phyloP scores from a whole-genome alignment of 805 yeast genomes.

The Cyberlindnera japonica region DNA sequence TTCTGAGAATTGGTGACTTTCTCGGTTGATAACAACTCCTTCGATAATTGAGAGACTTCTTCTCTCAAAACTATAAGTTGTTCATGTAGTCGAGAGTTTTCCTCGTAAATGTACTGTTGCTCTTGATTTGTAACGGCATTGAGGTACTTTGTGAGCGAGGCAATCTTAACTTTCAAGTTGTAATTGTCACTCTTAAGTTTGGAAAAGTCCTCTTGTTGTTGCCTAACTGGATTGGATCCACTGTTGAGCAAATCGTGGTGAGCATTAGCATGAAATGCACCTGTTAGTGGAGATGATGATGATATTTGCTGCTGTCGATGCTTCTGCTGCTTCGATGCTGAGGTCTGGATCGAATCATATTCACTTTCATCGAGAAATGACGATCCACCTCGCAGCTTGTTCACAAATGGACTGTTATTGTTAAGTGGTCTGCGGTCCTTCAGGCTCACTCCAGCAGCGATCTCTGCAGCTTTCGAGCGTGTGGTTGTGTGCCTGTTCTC shows the following conservation, averaged over 20 bases:
- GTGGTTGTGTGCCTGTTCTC: conserved; percentile 6
- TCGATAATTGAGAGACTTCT: conserved; percentile 24
- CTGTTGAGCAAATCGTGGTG: conserved; percentile 20
- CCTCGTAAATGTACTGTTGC: conserved; percentile 34
- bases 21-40: conserved; percentile 13
- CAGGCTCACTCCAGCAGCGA: conserved; percentile 5
- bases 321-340: conserved; percentile 9
- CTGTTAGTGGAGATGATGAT: conserved; percentile 21
- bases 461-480: too few relatives aligned
- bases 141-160: conserved; percentile 37
- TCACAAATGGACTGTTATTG: conserved; percentile 19
- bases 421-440: conserved; percentile 16
- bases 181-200: conserved; percentile 40
- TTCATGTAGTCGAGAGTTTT: conserved; percentile 34
- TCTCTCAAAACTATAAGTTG: conserved; percentile 22
- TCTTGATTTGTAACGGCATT: conserved; percentile 37
- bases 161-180: conserved; percentile 41
- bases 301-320: not conserved
- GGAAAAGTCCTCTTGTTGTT: conserved; percentile 29
- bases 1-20: not conserved
- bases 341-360: conserved; percentile 21
- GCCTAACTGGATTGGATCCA: conserved; percentile 31
- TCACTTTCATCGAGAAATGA: conserved; percentile 26
- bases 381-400: conserved; percentile 26
- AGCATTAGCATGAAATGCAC: conserved; percentile 11